These are phyloP conservation scores for Sporothrix sp. DNA, from an alignment of 2,329 filamentous ascomycete genomes.

Conservation along the genomic window DNA sequence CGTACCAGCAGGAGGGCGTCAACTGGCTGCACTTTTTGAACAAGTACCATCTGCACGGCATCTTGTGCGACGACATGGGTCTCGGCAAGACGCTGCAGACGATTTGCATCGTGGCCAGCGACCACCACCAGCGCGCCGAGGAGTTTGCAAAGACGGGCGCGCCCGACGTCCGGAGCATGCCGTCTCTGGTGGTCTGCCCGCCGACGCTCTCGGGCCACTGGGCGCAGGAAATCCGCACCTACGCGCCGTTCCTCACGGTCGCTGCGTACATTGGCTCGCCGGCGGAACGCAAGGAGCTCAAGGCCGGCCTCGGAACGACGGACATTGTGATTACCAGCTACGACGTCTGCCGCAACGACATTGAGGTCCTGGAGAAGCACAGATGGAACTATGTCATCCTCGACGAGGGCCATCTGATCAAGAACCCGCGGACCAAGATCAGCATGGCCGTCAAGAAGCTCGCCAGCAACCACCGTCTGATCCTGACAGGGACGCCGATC, in stretches of 20 bases:
- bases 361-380: conserved; percentile 70
- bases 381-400: conserved; percentile 95
- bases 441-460: conserved; percentile 86
- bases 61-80: conserved; percentile 98
- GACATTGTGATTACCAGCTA: conserved; percentile 97
- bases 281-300: conserved; percentile 62
- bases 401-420: conserved; percentile 96
- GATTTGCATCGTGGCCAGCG: conserved; percentile 93
- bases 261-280: conserved; percentile 89
- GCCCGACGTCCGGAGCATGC: conserved; percentile 66
- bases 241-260: conserved; percentile 85
- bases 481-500: conserved; percentile 92
- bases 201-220: conserved; percentile 95
- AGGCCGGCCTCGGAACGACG: conserved; percentile 59
- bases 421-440: conserved; percentile 96
- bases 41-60: conserved; percentile 93
- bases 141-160: conserved; percentile 77
- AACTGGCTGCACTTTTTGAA: conserved; percentile 99
- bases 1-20: conserved; percentile 96
- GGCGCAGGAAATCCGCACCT: conserved; percentile 95
- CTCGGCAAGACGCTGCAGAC: conserved; percentile 96
- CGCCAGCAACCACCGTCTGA: conserved; percentile 84
- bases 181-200: conserved; percentile 90
- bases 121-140: conserved; percentile 87
- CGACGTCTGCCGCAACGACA: conserved; percentile 93